Percentiles rank a stretch among this genome's conserved stretches.
phyloP scores from a whole-genome alignment of 129 eudicot species.

The Centella asiatica region DNA sequence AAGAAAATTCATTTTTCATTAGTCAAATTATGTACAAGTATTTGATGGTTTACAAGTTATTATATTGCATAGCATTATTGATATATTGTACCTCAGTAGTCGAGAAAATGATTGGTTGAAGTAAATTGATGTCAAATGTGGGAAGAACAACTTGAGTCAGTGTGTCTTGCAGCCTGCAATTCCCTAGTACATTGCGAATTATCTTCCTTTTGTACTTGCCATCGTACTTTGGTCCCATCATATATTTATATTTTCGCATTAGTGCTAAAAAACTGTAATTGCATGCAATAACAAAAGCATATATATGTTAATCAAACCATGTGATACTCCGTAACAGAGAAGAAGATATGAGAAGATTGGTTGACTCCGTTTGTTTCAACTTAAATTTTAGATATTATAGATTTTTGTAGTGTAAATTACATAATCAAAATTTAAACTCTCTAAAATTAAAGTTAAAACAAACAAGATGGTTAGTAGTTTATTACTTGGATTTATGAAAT shows the following conservation, averaged over 20 bases:
- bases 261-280: not conserved
- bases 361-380: too few relatives aligned
- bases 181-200: constrained; percentile 17
- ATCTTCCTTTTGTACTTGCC: constrained; percentile 40
- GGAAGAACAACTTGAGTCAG: constrained; percentile 43
- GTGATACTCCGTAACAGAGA: too few relatives aligned
- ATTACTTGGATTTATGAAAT: constrained; percentile 20
- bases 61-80: not conserved
- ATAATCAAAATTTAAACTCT: too few relatives aligned
- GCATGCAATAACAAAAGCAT: too few relatives aligned
- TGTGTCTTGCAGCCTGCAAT: constrained; percentile 26
- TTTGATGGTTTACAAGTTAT: not conserved
- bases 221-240: constrained; percentile 42
- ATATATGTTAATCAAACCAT: too few relatives aligned
- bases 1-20: too few relatives aligned
- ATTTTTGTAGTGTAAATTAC: too few relatives aligned
- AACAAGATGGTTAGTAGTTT: not conserved
- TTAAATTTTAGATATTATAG: too few relatives aligned
- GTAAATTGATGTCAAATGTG: constrained; percentile 36
- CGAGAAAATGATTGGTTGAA: constrained; percentile 40
- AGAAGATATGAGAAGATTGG: too few relatives aligned
- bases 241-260: not conserved
- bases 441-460: too few relatives aligned
- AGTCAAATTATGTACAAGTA: not conserved
- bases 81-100: constrained; percentile 22